A percentile compares a stretch with the other conserved stretches of the same genome.
Evolutionary conservation across 2,329 filamentous ascomycete species (phyloP).

Genomic region (Fusarium virguliforme): DNA sequence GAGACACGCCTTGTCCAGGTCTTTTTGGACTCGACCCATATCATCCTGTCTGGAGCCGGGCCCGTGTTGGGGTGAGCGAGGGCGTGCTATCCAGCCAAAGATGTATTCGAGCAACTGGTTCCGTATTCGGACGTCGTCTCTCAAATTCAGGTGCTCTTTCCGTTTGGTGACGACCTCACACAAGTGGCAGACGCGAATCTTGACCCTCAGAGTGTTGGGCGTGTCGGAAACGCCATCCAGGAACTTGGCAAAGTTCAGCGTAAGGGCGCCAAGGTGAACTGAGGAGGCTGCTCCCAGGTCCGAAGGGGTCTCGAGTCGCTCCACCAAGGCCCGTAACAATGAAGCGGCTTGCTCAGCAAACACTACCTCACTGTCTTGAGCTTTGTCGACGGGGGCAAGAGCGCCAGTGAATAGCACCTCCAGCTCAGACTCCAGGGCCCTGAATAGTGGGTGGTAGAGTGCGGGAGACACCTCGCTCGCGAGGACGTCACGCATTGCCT

Average conservation of each 20-base stretch:
- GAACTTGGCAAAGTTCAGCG: conserved; percentile 78
- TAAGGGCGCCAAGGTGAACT: conserved; percentile 75
- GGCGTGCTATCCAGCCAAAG: conserved; percentile 78
- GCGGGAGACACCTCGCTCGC: conserved; percentile 75
- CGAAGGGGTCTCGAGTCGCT: conserved; percentile 74
- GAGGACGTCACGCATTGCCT: conserved; percentile 77
- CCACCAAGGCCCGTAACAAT: conserved; percentile 74
- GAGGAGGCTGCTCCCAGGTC: conserved; percentile 75
- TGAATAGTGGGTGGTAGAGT: conserved; percentile 76
- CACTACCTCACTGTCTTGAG: conserved; percentile 73
- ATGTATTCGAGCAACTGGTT: conserved; percentile 79
- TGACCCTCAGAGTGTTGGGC: conserved; percentile 72
- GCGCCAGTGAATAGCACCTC: conserved; percentile 74
- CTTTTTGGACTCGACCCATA: conserved; percentile 71
- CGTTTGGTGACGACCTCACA: conserved; percentile 76
- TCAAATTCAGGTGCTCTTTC: conserved; percentile 78
- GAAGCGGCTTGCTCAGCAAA: conserved; percentile 79
- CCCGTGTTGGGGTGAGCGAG: conserved; percentile 65
- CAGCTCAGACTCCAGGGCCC: conserved; percentile 75
- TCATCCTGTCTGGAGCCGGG: conserved; percentile 70
- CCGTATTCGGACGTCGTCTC: conserved; percentile 78
- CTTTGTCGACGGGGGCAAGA: conserved; percentile 66
- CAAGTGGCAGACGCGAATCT: conserved; percentile 79
- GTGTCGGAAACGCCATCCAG: conserved; percentile 72
- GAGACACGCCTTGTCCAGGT: conserved; percentile 77